Evolutionary conservation across 148 eudicot species (phyloP).

Genomic region (Suaeda aralocaspica): DNA sequence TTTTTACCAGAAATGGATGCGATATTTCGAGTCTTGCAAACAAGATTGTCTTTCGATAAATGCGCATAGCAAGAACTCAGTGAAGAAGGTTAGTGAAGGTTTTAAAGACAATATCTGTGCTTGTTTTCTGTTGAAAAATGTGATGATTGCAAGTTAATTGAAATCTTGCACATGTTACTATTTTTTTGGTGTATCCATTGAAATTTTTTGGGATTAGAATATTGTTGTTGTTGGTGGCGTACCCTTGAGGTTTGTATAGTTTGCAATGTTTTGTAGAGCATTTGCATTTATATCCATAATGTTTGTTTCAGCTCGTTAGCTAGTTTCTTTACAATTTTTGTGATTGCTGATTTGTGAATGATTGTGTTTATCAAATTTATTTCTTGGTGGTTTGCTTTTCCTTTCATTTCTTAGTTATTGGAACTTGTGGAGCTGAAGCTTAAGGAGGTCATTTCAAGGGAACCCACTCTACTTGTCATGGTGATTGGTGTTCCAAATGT

Average conservation of each 20-base stretch:
- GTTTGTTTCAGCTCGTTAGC: not conserved
- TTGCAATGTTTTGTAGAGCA: no score
- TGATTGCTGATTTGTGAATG: not conserved
- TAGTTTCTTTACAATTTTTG: no score
- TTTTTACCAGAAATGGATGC: slow-evolving; percentile 66
- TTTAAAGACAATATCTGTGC: not conserved
- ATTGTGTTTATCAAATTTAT: not conserved
- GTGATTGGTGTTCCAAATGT: slow-evolving; percentile 98
- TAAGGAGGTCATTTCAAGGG: slow-evolving; percentile 73
- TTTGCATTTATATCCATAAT: no score
- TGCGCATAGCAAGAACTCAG: slow-evolving; percentile 87
- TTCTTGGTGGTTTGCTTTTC: slow-evolving; percentile 16
- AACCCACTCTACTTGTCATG: slow-evolving; percentile 92
- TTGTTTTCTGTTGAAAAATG: no score
- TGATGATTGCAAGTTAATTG: no score
- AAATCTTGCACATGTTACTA: no score
- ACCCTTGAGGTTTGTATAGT: no score
- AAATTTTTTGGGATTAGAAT: not conserved
- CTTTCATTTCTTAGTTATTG: slow-evolving; percentile 50
- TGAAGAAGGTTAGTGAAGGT: slow-evolving; percentile 57
- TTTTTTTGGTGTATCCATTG: not conserved
- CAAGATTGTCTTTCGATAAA: slow-evolving; percentile 77
- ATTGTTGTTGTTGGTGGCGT: no score
- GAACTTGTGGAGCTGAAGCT: slow-evolving; percentile 85
- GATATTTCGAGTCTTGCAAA: slow-evolving; percentile 58